Base-by-base conservation (phyloP, 164 flowering plant genomes). In the Macadamia tetraphylla region DNA sequence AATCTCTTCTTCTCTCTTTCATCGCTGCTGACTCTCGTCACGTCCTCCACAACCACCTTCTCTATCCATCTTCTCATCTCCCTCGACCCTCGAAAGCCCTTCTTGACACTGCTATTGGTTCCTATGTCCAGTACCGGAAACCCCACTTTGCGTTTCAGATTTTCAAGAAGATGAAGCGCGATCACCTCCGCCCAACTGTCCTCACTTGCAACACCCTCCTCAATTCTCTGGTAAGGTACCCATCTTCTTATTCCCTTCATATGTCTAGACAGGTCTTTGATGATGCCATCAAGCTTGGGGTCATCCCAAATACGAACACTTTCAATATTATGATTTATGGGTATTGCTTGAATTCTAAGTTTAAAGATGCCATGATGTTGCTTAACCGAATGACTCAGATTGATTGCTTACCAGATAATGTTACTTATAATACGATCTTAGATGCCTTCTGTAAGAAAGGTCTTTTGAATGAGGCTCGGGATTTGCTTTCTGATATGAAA, bases 401-500 rank as follows among this genome's bases (percentile, higher is more conserved):
- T 61, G 62, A 69, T 17, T 82, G 84, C 68, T 14, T 5, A n/a
- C 93, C 97, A 0, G 96, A 91, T 79, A 79, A 77, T 76, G 79
- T 88, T 17, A 83, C 83, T 51, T 94, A 87, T 69, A 91, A 89
- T 71, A 88, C 90, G 0, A 70, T 91, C 18, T 79, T 94, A 72
- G 80, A 85, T 74, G 86, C 77, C 0, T 77, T 88, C 56, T 82
- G 77, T 60, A 88, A 86, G 80, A 90, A 76, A 76, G 88, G 93
- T 18, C 75, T 69, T 76, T 80, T 88, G 77, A 75, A 49, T 49
- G 91, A 87, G 62, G 90, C 83, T 8, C 71, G 87, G 51, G 82
- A 80, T 70, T 75, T 90, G 81, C 81, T 94, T 76, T 1, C 43
- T 68, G 86, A 86, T 63, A 91, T 94, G 97, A 89, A 82, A 71